phyloP scores from a whole-genome alignment of 192 early-diverging fungal genomes.

The Phlyctochytrium planicorne region DNA sequence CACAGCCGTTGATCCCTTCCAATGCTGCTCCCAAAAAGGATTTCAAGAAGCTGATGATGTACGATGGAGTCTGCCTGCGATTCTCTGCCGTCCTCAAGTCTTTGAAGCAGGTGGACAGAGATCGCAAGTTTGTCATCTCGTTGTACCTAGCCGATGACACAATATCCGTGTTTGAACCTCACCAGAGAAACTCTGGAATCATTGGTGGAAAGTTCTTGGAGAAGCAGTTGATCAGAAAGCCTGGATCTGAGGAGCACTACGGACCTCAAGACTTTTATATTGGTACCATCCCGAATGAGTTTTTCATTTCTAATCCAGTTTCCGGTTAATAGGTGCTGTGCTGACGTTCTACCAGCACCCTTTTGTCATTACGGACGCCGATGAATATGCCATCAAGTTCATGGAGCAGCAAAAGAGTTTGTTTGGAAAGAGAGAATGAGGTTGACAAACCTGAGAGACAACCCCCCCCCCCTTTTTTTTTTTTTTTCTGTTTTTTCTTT shows the following conservation, averaged over 20 bases:
- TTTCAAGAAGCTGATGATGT: slow-evolving; percentile 43
- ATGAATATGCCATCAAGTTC: slow-evolving; percentile 61
- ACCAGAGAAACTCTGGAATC: slow-evolving; percentile 50
- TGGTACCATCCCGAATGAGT: slow-evolving; percentile 33
- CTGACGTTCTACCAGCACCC: slow-evolving; percentile 51
- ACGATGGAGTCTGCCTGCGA: slow-evolving; percentile 47
- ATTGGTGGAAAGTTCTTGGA: slow-evolving; percentile 66
- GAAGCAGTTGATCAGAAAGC: slow-evolving; percentile 46
- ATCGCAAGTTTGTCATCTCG: slow-evolving; percentile 57
- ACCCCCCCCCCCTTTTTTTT: too few relatives aligned
- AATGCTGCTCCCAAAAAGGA: slow-evolving; percentile 37
- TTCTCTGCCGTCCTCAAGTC: slow-evolving; percentile 42
- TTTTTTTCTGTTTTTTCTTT: too few relatives aligned
- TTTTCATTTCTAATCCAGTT: not conserved
- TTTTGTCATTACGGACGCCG: slow-evolving; percentile 51
- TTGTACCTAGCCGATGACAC: slow-evolving; percentile 56
- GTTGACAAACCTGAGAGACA: too few relatives aligned
- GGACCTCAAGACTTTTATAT: slow-evolving; percentile 52
- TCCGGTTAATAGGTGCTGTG: slow-evolving; percentile 41
- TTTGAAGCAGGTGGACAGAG: slow-evolving; percentile 48
- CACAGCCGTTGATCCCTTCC: slow-evolving; percentile 24
- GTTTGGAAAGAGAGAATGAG: too few relatives aligned
- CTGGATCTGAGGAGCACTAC: slow-evolving; percentile 44
- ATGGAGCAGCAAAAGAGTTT: slow-evolving; percentile 43
- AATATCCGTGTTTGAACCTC: slow-evolving; percentile 60